Percentiles rank a stretch among this genome's conserved stretches.
phyloP scores from a whole-genome alignment of 2,329 filamentous ascomycete genomes.

The Aspergillus caelatus region DNA sequence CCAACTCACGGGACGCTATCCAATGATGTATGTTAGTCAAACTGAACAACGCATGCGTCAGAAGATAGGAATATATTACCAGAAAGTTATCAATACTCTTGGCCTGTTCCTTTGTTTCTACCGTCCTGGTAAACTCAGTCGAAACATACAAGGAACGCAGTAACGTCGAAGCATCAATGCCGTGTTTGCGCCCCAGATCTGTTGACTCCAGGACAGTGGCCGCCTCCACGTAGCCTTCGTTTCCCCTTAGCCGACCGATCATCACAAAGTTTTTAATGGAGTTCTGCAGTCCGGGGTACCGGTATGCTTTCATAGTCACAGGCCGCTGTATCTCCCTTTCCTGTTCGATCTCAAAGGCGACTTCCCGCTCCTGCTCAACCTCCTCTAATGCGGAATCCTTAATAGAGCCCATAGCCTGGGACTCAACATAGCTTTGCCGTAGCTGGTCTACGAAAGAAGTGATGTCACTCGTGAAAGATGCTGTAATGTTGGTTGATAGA shows the following conservation, averaged over 20 bases:
- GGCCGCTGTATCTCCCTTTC: slow-evolving; percentile 60
- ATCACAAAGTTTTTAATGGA: slow-evolving; percentile 40
- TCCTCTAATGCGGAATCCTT: slow-evolving; percentile 61
- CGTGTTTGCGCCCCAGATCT: slow-evolving; percentile 13
- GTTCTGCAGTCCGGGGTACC: slow-evolving; percentile 51
- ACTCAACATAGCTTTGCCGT: slow-evolving; percentile 29
- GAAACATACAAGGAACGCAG: slow-evolving; percentile 16
- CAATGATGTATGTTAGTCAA: background rate
- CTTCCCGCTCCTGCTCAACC: slow-evolving; percentile 60
- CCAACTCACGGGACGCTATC: slow-evolving; percentile 56
- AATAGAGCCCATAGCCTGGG: slow-evolving; percentile 48
- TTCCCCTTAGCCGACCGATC: slow-evolving; percentile 1
- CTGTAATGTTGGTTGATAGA: background rate
- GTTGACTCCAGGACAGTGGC: slow-evolving; percentile 11
- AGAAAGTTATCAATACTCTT: slow-evolving; percentile 14
- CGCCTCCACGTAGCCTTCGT: slow-evolving; percentile 4
- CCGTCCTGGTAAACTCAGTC: slow-evolving; percentile 15
- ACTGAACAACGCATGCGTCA: too few species aligned
- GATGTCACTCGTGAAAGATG: slow-evolving; percentile 29
- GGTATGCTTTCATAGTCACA: slow-evolving; percentile 39
- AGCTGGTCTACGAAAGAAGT: slow-evolving; percentile 39
- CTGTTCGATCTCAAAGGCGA: slow-evolving; percentile 61
- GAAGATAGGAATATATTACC: slow-evolving; percentile 2
- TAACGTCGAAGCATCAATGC: background rate
- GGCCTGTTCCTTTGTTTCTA: slow-evolving; percentile 6